Evolutionary conservation across 345 rosid genomes (phyloP), one percentile per base, ranked within the genome.

Genomic region (Cochlearia excelsa): DNA sequence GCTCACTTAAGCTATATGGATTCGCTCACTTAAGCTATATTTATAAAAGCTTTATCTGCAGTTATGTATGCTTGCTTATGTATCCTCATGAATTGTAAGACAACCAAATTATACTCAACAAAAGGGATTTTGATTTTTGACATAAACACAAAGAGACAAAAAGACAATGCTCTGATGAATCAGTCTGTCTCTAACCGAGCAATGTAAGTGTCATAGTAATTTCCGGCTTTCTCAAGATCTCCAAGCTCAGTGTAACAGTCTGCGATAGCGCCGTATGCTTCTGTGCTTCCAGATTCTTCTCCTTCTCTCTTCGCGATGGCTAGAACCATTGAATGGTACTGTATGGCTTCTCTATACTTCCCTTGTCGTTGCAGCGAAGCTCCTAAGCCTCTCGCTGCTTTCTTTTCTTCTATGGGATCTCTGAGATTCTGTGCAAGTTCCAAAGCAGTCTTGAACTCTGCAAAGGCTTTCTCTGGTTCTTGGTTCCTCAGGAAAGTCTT

Each of bases 321-420:
- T 27, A 92, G 80, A 79, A 92, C 96, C 88, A 82, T 73, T 0
- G 79, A 74, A 58, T 86, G 95, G 74, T 82, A 92, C 40, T 80
- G 80, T 67, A 92, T 83, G 68, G 96, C 90, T 42, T 92, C 93
- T 7, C 77, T 74, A 53, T 74, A 82, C 71, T 86, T 86, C 5
- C 96, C 95, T 68, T 83, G 98, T 55, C 98, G 86, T 62, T 88
- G 96, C 73, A 91, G 76, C 0, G 96, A 81, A 46, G 96, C 95
- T 68, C 98, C 98, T 84, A 86, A 75, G 45, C 98, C 98, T 79
- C 96, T 78, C 5, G 88, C 90, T 72, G 98, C 95, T 59, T 92
- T 88, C 73, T 88, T 92, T 61, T 88, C 96, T 74, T 88, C 90
- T 7, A 57, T 77, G 2, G 87, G 86, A 75, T 92, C 98, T 59